phyloP scores from a whole-genome alignment of 495 filamentous ascomycete genomes.

The Penicillium parvum region DNA sequence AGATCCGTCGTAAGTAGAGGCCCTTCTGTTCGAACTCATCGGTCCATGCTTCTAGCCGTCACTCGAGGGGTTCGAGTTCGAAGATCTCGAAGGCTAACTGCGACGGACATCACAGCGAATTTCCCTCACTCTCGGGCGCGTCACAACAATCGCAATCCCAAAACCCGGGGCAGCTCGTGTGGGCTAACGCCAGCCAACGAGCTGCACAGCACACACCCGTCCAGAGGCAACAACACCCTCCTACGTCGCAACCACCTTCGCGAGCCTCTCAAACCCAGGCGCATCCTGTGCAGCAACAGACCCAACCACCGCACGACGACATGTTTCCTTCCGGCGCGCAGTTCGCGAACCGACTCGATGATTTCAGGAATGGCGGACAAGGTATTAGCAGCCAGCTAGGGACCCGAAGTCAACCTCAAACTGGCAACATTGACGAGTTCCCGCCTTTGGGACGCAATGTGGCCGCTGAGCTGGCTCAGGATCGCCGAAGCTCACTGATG shows the following conservation, averaged over 20 bases:
- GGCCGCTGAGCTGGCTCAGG: slow-evolving; percentile 66
- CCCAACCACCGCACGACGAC: slow-evolving; percentile 55
- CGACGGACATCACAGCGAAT: slow-evolving; percentile 55
- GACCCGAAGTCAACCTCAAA: slow-evolving; percentile 56
- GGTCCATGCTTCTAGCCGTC: slow-evolving; percentile 1
- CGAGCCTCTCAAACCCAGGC: slow-evolving; percentile 47
- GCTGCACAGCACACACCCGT: slow-evolving; percentile 56
- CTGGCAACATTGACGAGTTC: slow-evolving; percentile 74
- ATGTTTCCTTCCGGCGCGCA: slow-evolving; percentile 48
- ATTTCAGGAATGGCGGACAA: slow-evolving; percentile 57
- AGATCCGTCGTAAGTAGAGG: slow-evolving; percentile 71
- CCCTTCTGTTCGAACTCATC: neutral
- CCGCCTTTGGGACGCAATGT: slow-evolving; percentile 72
- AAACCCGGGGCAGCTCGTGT: slow-evolving; percentile 57
- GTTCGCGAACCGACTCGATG: slow-evolving; percentile 52
- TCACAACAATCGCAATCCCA: slow-evolving; percentile 60
- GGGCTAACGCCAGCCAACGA: slow-evolving; percentile 60
- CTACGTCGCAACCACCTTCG: slow-evolving; percentile 44
- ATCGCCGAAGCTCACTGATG: slow-evolving; percentile 59
- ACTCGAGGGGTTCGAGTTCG: slow-evolving; percentile 2
- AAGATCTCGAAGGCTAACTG: slow-evolving; percentile 15
- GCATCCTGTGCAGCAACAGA: slow-evolving; percentile 56
- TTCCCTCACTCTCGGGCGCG: slow-evolving; percentile 73
- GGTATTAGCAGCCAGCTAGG: slow-evolving; percentile 55
- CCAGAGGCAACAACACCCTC: slow-evolving; percentile 61